phyloP scores from a whole-genome alignment of 441 rosid genomes.

The Brassica hybrid region DNA sequence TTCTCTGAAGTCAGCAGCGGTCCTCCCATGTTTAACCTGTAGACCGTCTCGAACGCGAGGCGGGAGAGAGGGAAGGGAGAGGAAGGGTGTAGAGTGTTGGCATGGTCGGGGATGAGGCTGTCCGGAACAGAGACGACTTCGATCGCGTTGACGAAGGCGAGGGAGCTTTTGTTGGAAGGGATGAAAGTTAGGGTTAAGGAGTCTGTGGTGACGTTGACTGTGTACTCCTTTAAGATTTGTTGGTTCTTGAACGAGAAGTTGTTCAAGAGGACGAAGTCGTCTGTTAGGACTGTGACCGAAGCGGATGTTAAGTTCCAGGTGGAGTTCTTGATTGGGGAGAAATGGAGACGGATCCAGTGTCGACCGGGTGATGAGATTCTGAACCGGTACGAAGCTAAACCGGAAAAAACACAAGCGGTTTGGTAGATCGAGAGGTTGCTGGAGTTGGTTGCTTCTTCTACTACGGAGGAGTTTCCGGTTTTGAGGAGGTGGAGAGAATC shows the following conservation, averaged over 20 bases:
- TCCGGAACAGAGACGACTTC: constrained; percentile 89
- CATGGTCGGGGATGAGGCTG: constrained; percentile 69
- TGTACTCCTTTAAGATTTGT: constrained; percentile 74
- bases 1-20: constrained; percentile 78
- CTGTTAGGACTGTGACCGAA: constrained; percentile 64
- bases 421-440: constrained; percentile 62
- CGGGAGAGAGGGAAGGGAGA: constrained; percentile 67
- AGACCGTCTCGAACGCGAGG: constrained; percentile 81
- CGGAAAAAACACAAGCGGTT: constrained; percentile 80
- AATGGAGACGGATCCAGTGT: constrained; percentile 97
- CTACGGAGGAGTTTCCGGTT: constrained; percentile 56
- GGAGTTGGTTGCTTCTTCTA: constrained; percentile 52
- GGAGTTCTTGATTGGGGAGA: constrained; percentile 64
- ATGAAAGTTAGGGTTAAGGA: constrained; percentile 68
- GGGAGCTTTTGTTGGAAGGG: constrained; percentile 50
- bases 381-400: constrained; percentile 72
- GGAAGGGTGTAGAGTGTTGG: constrained; percentile 65
- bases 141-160: constrained; percentile 66
- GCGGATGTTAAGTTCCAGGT: constrained; percentile 62
- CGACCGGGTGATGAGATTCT: constrained; percentile 67
- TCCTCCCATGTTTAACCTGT: constrained; percentile 90
- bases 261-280: constrained; percentile 81
- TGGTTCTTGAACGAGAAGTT: constrained; percentile 74
- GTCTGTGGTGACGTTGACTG: constrained; percentile 76
- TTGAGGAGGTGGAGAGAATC: constrained; percentile 57